Evolutionary conservation across 2,329 filamentous ascomycete genomes (phyloP).

Genomic region (Clarireedia paspali): DNA sequence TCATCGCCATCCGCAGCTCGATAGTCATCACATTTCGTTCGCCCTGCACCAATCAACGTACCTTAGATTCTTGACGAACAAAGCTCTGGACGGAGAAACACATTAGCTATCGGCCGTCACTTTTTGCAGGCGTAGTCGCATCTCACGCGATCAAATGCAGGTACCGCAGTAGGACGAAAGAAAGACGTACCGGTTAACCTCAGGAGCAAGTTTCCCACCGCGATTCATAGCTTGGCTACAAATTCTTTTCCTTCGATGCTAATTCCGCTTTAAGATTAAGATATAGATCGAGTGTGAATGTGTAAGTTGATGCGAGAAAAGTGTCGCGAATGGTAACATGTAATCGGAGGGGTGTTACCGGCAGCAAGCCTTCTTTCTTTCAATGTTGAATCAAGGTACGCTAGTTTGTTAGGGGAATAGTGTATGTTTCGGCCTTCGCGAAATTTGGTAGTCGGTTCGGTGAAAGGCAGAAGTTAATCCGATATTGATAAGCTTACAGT

Average conservation of each 20-base stretch:
- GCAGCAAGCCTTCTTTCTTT: constrained; percentile 9
- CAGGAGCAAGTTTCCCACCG: constrained; percentile 93
- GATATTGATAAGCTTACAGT: constrained; percentile 4
- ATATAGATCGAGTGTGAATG: too few species aligned
- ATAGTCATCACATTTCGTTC: not conserved
- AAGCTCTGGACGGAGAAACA: constrained; percentile 59
- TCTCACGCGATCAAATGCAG: constrained; percentile 4
- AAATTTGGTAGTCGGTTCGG: not conserved
- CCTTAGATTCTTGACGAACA: constrained; percentile 99
- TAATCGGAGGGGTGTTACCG: constrained; percentile 6
- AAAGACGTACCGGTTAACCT: constrained; percentile 84
- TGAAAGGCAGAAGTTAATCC: not conserved
- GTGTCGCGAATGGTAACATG: constrained; percentile 3
- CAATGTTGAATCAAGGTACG: not conserved
- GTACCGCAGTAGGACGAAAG: not conserved
- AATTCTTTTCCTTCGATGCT: constrained; percentile 12
- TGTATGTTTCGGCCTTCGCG: not conserved
- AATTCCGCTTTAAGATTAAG: not conserved
- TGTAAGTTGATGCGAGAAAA: constrained; percentile 7
- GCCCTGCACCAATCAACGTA: constrained; percentile 35
- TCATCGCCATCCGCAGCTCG: constrained; percentile 12
- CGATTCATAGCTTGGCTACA: constrained; percentile 78
- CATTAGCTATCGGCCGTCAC: constrained; percentile 18
- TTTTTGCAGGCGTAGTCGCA: not conserved
- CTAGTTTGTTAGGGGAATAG: not conserved